phyloP scores from a whole-genome alignment of 768 basidiomycete species.

The Boletus rubropictus region DNA sequence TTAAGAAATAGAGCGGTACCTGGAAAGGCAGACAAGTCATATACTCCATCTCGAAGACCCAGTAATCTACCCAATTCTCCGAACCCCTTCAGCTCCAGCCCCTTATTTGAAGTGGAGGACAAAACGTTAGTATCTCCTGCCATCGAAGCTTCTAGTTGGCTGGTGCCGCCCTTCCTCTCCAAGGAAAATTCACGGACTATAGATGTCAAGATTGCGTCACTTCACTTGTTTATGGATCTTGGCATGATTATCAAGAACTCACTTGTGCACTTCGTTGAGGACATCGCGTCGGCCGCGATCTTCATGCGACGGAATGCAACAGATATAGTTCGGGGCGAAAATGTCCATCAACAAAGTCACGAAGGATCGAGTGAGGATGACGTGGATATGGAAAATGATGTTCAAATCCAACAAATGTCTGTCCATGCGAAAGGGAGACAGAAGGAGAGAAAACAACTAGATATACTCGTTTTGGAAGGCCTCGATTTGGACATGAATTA shows the following conservation, averaged over 20 bases:
- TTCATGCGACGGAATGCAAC: slow-evolving; percentile 8
- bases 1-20: slow-evolving; percentile 32
- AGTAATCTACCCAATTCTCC: slow-evolving; percentile 15
- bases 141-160: slow-evolving; percentile 14
- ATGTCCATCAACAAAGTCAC: neutral
- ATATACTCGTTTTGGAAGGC: slow-evolving; percentile 53
- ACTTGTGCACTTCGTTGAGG: slow-evolving; percentile 46
- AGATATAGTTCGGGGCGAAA: neutral
- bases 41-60: slow-evolving; percentile 16
- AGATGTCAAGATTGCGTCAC: slow-evolving; percentile 44
- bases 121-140: slow-evolving; percentile 10
- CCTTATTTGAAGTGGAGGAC: slow-evolving; percentile 15
- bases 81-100: slow-evolving; percentile 16
- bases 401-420: slow-evolving; percentile 22
- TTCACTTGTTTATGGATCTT: slow-evolving; percentile 78
- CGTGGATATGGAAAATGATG: slow-evolving; percentile 11
- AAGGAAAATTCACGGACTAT: slow-evolving; percentile 8
- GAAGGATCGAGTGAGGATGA: slow-evolving; percentile 12
- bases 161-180: neutral
- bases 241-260: slow-evolving; percentile 36
- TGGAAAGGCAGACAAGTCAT: slow-evolving; percentile 13
- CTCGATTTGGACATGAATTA: slow-evolving; percentile 51
- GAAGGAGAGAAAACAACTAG: slow-evolving; percentile 38
- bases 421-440: slow-evolving; percentile 25
- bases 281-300: slow-evolving; percentile 26